phyloP scores from a whole-genome alignment of 2,329 filamentous ascomycete genomes.

The Neoarthrinium moseri region DNA sequence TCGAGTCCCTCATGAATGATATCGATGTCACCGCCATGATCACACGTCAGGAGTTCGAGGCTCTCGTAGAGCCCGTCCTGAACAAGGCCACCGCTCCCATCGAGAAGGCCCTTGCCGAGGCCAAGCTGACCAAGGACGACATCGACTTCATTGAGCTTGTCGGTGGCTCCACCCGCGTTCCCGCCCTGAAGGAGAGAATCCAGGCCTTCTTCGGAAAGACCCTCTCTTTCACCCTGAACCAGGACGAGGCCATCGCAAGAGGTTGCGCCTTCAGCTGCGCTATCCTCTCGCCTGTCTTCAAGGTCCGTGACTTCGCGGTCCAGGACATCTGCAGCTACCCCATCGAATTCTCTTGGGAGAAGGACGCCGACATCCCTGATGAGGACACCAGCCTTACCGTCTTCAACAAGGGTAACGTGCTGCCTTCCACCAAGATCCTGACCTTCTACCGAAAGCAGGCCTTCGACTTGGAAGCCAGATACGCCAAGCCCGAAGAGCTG shows the following conservation, averaged over 20 bases:
- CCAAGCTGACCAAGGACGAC: slow-evolving; percentile 85
- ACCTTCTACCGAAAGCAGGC: slow-evolving; percentile 99
- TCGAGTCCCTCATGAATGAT: slow-evolving; percentile 98
- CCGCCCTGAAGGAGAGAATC: slow-evolving; percentile 86
- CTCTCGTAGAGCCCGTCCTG: slow-evolving; percentile 82
- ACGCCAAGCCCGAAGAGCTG: slow-evolving; percentile 80
- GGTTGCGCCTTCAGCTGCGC: slow-evolving; percentile 97
- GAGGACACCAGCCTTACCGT: slow-evolving; percentile 97
- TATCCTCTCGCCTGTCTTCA: slow-evolving; percentile 95
- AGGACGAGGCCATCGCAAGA: slow-evolving; percentile 93
- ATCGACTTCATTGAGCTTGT: slow-evolving; percentile 93
- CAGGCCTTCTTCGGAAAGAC: slow-evolving; percentile 88
- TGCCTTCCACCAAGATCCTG: slow-evolving; percentile 98
- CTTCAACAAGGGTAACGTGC: slow-evolving; percentile 94
- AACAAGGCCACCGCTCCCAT: slow-evolving; percentile 70
- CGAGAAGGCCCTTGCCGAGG: slow-evolving; percentile 91
- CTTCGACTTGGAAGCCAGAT: slow-evolving; percentile 94
- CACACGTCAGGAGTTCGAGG: slow-evolving; percentile 92
- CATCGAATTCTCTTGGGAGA: slow-evolving; percentile 98
- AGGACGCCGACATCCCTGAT: slow-evolving; percentile 95
- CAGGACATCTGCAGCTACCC: slow-evolving; percentile 98
- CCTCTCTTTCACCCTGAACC: slow-evolving; percentile 95
- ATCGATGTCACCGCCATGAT: slow-evolving; percentile 86
- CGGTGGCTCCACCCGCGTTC: slow-evolving; percentile 91
- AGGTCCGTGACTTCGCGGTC: slow-evolving; percentile 95